Conservation (phyloP, 495 filamentous ascomycete species). For the Tuber aestivum region DNA sequence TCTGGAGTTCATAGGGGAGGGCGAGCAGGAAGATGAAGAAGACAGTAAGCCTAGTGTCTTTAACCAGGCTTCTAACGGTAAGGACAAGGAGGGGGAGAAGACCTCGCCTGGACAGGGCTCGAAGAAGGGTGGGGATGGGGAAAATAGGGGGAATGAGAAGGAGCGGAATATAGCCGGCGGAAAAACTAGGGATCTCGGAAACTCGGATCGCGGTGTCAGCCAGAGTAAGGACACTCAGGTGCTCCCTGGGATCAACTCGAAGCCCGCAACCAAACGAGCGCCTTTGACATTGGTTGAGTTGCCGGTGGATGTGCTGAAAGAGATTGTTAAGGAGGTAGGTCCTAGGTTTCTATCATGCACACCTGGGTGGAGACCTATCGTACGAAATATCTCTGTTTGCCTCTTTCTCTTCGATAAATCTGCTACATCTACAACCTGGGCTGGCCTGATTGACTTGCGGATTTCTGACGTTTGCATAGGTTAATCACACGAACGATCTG, state of each 20-base stretch:
- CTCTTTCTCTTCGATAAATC: not conserved
- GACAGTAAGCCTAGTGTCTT: constrained; percentile 8
- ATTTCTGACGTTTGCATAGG: constrained; percentile 49
- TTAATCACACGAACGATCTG: constrained; percentile 82
- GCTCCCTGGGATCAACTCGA: not conserved
- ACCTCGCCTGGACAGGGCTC: constrained; percentile 3
- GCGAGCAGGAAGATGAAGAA: constrained; percentile 15
- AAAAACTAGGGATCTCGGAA: not conserved
- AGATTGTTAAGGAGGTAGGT: constrained; percentile 82
- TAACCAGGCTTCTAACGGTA: not conserved
- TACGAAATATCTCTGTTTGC: constrained; percentile 1
- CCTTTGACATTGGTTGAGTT: constrained; percentile 63
- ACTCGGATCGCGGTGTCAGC: not conserved
- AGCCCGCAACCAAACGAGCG: constrained; percentile 33
- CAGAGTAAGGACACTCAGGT: constrained; percentile 16
- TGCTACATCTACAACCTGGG: constrained; percentile 8
- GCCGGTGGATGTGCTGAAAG: constrained; percentile 76
- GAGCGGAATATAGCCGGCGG: not conserved
- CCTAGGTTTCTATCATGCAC: constrained; percentile 19
- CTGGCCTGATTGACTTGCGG: constrained; percentile 3
- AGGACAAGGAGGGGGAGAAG: not conserved
- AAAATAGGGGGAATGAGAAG: not conserved
- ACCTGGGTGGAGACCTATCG: not conserved
- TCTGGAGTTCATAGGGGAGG: constrained; percentile 21
- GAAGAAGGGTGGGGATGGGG: constrained; percentile 5